phyloP scores from a whole-genome alignment of 2,329 filamentous ascomycete species.

The Emmonsiellopsis sp. region DNA sequence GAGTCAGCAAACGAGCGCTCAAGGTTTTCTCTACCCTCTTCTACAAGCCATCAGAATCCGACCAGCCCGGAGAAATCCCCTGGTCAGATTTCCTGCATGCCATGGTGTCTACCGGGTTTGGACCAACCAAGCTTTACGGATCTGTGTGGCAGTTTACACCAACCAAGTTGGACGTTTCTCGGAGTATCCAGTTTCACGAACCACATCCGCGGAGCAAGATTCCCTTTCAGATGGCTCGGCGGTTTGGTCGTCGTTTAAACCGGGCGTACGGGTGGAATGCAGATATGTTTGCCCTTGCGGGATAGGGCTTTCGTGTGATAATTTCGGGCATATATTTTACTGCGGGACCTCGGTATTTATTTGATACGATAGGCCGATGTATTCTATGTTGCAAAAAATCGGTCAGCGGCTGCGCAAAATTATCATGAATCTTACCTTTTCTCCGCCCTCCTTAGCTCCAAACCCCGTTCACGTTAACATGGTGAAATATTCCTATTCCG shows the following conservation, averaged over 20 bases:
- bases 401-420: no score
- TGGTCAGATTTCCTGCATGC: conserved; percentile 47
- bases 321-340: no score
- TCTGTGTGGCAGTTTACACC: conserved; percentile 51
- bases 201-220: conserved; percentile 48
- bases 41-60: conserved; percentile 19
- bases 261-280: conserved; percentile 34
- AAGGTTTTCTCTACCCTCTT: conserved; percentile 36
- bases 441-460: no score
- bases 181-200: conserved; percentile 50
- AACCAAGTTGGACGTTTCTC: conserved; percentile 27
- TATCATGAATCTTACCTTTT: no score
- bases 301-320: not conserved
- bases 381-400: no score
- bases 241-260: conserved; percentile 39
- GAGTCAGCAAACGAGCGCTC: conserved; percentile 24
- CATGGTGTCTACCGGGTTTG: conserved; percentile 41
- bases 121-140: conserved; percentile 47
- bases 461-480: no score
- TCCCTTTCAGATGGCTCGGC: conserved; percentile 35
- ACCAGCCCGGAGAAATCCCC: conserved; percentile 37
- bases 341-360: no score
- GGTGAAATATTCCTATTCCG: no score
- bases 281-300: conserved; percentile 3
- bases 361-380: no score